Conservation (phyloP, 805 yeast species). For the Zygoascus flipseniorum region DNA sequence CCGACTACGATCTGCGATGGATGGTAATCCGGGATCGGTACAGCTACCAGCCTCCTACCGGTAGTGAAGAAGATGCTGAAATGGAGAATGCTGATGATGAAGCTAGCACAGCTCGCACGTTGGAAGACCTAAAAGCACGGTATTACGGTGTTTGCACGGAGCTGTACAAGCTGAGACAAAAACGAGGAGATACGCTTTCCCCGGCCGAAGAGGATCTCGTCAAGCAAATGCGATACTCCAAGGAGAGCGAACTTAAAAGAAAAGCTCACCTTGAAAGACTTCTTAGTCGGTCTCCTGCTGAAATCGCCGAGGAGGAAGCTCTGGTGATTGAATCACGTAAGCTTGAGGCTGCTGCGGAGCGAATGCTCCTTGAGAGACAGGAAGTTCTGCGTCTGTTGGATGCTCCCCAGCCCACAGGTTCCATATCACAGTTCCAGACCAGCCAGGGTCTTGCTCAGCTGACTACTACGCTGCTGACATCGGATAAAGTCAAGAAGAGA, state of each 20-base stretch:
- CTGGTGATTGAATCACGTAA: constrained; percentile 86
- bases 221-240: constrained; percentile 59
- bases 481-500: constrained; percentile 47
- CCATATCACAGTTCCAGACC: constrained; percentile 66
- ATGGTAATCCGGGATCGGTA: constrained; percentile 56
- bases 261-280: constrained; percentile 72
- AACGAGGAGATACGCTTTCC: constrained; percentile 26
- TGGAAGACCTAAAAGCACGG: constrained; percentile 79
- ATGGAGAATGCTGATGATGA: background rate
- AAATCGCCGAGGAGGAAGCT: constrained; percentile 95
- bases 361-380: constrained; percentile 75
- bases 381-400: constrained; percentile 71
- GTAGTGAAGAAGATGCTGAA: constrained; percentile 2
- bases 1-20: constrained; percentile 58
- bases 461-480: constrained; percentile 65
- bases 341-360: constrained; percentile 86
- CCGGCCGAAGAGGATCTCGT: constrained; percentile 45
- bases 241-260: constrained; percentile 65
- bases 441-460: constrained; percentile 87
- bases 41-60: constrained; percentile 21
- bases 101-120: constrained; percentile 30
- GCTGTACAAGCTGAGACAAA: constrained; percentile 39
- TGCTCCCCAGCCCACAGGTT: constrained; percentile 68
- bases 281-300: constrained; percentile 83
- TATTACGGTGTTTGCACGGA: constrained; percentile 63